Base-by-base conservation (phyloP, 176 grass and related monocot species). In the Leersia perrieri region DNA sequence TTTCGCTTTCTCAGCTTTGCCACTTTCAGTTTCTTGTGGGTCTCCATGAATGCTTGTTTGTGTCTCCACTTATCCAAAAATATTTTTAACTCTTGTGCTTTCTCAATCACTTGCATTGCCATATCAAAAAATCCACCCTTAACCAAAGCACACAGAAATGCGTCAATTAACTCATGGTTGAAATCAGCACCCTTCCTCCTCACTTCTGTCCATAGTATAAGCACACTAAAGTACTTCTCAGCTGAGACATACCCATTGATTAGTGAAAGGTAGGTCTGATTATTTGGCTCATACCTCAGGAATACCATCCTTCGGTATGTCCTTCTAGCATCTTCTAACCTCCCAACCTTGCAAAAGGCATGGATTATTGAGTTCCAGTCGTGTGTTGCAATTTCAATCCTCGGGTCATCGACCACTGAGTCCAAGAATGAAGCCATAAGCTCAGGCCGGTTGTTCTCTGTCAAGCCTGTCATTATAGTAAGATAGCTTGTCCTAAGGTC, bases 341-440 rank as follows among this genome's bases (percentile, higher is more conserved):
- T 85, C 41, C 96, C 92, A 30, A 91, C 84, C 73, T 98, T 98
- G 82, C 84, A 95, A 72, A 98, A 98, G 75, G 96, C 92, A 76
- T 98, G 96, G 65, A 98, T 89, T 75, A 95, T 98, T 13, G 96
- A 98, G 66, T 98, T 98, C 96, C 96, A 98, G 60, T 95, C 96
- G 70, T 95, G 96, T 22, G 96, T 86, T 26, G 90, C 90, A 55
- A 98, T 88, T 41, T 95, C 81, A 77, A 98, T 91, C 76, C 88
- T 95, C 0, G 90, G 96, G 41, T 98, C 96, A 63, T 91, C 88
- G 40, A 98, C 92, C 27, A 91, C 82, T 0, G 88, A 85, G 39
- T 98, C 96, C 78, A 95, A 87, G 80, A 95, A 98, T 25, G 92
- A 95, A 63, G 96, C 96, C 96, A 98, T 98, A 67, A 95, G 90